Evolutionary conservation across 1,139 yeast species (phyloP).

Genomic region (Sugiyamaella paludigena): DNA sequence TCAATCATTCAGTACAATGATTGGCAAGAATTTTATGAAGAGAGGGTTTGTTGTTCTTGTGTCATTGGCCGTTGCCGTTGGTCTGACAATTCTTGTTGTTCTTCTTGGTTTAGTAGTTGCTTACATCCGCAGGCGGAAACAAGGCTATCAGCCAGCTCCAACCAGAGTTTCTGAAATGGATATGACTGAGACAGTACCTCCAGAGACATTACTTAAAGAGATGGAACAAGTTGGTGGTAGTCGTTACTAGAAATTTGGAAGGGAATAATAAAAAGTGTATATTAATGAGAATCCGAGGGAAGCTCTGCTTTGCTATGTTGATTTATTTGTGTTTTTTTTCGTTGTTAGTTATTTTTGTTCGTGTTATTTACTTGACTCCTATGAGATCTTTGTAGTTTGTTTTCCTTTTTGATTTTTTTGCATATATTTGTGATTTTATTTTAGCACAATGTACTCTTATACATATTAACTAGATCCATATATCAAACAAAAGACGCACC

Average conservation of each 20-base stretch:
- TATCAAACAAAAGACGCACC: too few relatives aligned
- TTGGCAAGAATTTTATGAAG: conserved; percentile 31
- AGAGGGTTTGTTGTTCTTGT: conserved; percentile 84
- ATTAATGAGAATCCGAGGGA: not conserved
- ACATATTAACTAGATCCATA: too few relatives aligned
- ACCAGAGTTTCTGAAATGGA: conserved; percentile 63
- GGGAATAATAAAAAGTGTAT: not conserved
- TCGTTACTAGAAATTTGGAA: not conserved
- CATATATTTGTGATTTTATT: not conserved
- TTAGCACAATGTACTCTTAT: too few relatives aligned
- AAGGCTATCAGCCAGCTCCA: conserved; percentile 42
- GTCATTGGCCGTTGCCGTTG: conserved; percentile 83
- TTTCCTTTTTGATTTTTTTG: too few relatives aligned
- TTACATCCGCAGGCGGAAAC: conserved; percentile 47
- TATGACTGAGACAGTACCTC: conserved; percentile 66
- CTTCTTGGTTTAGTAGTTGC: conserved; percentile 57
- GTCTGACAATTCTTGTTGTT: conserved; percentile 69
- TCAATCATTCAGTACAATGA: conserved; percentile 23
- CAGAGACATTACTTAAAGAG: conserved; percentile 59
- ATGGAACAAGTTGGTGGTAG: conserved; percentile 41
- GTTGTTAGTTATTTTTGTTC: too few relatives aligned
- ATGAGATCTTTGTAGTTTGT: too few relatives aligned
- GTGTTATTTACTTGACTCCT: too few relatives aligned
- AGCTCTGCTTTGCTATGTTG: not conserved
- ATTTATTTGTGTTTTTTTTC: too few relatives aligned